Conservation (phyloP, 352 stramenopile species). For the Phytophthora citricola region DNA sequence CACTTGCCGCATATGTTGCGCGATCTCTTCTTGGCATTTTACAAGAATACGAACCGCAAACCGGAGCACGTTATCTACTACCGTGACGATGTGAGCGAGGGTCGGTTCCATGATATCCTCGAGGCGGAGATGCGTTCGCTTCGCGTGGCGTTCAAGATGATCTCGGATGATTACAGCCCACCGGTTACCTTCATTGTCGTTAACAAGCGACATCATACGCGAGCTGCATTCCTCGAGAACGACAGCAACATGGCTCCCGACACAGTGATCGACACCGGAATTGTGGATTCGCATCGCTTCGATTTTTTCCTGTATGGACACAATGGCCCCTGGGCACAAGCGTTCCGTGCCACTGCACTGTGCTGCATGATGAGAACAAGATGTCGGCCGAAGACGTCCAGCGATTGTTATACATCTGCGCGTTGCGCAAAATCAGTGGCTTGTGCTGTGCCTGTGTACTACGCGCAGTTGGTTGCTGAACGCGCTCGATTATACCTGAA, state of each 20-base stretch:
- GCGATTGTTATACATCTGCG: neutral
- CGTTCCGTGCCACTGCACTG: neutral
- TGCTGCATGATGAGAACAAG: neutral
- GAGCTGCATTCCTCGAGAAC: neutral
- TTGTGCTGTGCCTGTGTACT: neutral
- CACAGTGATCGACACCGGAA: neutral
- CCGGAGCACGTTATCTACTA: constrained; percentile 88
- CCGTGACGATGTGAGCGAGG: constrained; percentile 85
- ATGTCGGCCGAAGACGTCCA: neutral
- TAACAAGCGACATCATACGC: neutral
- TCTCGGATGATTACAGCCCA: constrained; percentile 61
- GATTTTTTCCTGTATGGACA: neutral
- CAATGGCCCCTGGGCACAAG: neutral
- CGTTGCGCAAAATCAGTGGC: neutral
- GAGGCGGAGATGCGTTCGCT: constrained; percentile 82
- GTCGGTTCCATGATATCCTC: constrained; percentile 78
- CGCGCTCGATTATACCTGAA: neutral
- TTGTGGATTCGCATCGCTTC: neutral
- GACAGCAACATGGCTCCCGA: neutral
- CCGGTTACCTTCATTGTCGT: constrained; percentile 1
- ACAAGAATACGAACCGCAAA: constrained; percentile 67
- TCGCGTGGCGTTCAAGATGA: constrained; percentile 59
- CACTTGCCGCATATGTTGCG: constrained; percentile 65
- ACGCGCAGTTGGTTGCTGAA: neutral
- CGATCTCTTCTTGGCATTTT: constrained; percentile 81